Evolutionary conservation across 2,329 filamentous ascomycete species (phyloP).

Genomic region (Teratosphaeria nubilosa): DNA sequence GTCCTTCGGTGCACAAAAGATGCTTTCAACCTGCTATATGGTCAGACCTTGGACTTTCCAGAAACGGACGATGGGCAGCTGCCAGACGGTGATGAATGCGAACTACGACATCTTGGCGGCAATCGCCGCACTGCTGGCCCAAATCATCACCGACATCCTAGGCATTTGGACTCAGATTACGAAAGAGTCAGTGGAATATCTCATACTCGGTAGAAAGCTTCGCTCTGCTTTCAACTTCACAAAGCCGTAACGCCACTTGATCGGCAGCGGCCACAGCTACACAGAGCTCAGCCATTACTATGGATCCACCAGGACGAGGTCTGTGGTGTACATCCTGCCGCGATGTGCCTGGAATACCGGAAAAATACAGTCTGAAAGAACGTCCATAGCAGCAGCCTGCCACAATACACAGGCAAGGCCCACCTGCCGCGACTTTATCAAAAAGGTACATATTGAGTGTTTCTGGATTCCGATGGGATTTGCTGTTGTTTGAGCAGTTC

Average conservation of each 20-base stretch:
- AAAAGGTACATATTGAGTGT: not conserved
- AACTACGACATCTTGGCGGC: not conserved
- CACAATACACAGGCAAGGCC: not conserved
- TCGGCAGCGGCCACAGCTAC: slow-evolving; percentile 12
- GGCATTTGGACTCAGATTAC: slow-evolving; percentile 3
- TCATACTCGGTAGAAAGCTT: slow-evolving; percentile 4
- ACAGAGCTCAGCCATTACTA: not conserved
- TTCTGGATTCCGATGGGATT: too few relatives aligned
- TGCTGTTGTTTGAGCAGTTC: too few relatives aligned
- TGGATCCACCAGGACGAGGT: too few relatives aligned
- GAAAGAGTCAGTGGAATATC: not conserved
- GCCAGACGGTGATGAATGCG: too few relatives aligned
- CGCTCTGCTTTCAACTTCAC: slow-evolving; percentile 1
- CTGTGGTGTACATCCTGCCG: too few relatives aligned
- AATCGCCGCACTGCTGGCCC: not conserved
- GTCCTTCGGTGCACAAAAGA: too few relatives aligned
- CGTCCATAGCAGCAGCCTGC: too few relatives aligned
- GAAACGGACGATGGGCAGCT: too few relatives aligned
- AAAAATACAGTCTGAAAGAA: too few relatives aligned
- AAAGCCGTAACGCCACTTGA: slow-evolving; percentile 5
- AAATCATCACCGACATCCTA: not conserved
- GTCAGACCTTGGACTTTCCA: not conserved
- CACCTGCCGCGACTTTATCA: not conserved
- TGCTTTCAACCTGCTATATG: too few relatives aligned
- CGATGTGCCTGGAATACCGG: too few relatives aligned